Evolutionary conservation across 306 rosid species (phyloP).

Genomic region (Abrus pulchellus): DNA sequence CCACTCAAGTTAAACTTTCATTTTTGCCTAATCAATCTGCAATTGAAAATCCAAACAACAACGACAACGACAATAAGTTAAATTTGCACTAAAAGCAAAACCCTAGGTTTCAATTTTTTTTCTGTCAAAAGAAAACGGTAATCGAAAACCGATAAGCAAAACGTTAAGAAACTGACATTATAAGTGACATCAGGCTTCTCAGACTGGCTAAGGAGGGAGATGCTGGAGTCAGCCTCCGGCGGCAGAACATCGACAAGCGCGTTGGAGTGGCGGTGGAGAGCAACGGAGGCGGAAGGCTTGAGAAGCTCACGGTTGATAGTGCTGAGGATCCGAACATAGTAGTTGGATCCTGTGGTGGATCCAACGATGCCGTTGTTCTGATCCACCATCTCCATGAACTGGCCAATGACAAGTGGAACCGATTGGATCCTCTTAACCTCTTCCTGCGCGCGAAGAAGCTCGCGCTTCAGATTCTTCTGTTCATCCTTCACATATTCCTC

Average conservation of each 20-base stretch:
- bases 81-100: neutral
- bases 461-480: slow-evolving; percentile 96
- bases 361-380: slow-evolving; percentile 96
- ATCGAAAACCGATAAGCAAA: neutral
- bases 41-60: neutral
- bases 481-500: slow-evolving; percentile 96
- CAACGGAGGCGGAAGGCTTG: slow-evolving; percentile 96
- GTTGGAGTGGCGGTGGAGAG: slow-evolving; percentile 95
- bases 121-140: neutral
- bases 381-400: slow-evolving; percentile 99
- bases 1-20: neutral
- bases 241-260: slow-evolving; percentile 98
- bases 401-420: slow-evolving; percentile 95
- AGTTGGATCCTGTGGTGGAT: slow-evolving; percentile 98
- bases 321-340: slow-evolving; percentile 91
- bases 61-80: no score
- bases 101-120: neutral
- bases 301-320: slow-evolving; percentile 93
- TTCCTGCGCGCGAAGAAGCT: slow-evolving; percentile 93
- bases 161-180: slow-evolving; percentile 50
- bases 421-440: slow-evolving; percentile 99
- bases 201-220: slow-evolving; percentile 95
- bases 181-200: slow-evolving; percentile 99
- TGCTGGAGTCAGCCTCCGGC: slow-evolving; percentile 98
- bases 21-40: neutral